A percentile compares a stretch with the other conserved stretches of the same genome.
Evolutionary conservation across 2,329 filamentous ascomycete species (phyloP).

Genomic region (Acephala macrosclerotiorum): DNA sequence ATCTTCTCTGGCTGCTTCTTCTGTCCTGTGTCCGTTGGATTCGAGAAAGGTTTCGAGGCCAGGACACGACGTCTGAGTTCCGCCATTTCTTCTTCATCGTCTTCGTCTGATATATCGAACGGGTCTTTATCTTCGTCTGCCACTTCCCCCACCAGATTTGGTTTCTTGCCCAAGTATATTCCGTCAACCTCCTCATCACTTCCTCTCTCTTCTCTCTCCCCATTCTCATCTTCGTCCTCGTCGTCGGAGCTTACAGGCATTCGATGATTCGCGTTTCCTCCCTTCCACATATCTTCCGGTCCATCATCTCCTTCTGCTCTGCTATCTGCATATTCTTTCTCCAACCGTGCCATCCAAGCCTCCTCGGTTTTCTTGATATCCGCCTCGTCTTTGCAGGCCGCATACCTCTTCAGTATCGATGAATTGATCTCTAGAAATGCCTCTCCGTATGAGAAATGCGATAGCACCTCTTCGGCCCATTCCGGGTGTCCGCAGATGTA

Average conservation of each 20-base stretch:
- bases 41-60: conserved; percentile 86
- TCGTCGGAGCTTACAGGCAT: conserved; percentile 56
- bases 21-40: conserved; percentile 55
- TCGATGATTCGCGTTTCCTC: conserved; percentile 83
- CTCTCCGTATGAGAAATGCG: conserved; percentile 86
- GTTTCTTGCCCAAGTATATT: conserved; percentile 67
- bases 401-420: conserved; percentile 82
- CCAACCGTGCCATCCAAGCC: conserved; percentile 88
- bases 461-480: conserved; percentile 86
- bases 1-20: conserved; percentile 70
- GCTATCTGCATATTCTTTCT: conserved; percentile 86
- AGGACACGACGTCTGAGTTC: conserved; percentile 91
- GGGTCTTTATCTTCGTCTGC: conserved; percentile 64
- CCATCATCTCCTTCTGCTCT: conserved; percentile 68
- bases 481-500: conserved; percentile 90
- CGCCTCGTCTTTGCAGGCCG: conserved; percentile 81
- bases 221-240: conserved; percentile 54
- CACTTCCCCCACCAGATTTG: conserved; percentile 50
- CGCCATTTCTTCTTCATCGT: conserved; percentile 87
- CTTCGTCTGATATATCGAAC: conserved; percentile 79
- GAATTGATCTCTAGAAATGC: conserved; percentile 93
- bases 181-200: conserved; percentile 59
- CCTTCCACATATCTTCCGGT: conserved; percentile 83
- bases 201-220: conserved; percentile 54
- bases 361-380: conserved; percentile 85